Evolutionary conservation across 73 alveolate species (phyloP).

Genomic region (Paraurostyla sp.): DNA sequence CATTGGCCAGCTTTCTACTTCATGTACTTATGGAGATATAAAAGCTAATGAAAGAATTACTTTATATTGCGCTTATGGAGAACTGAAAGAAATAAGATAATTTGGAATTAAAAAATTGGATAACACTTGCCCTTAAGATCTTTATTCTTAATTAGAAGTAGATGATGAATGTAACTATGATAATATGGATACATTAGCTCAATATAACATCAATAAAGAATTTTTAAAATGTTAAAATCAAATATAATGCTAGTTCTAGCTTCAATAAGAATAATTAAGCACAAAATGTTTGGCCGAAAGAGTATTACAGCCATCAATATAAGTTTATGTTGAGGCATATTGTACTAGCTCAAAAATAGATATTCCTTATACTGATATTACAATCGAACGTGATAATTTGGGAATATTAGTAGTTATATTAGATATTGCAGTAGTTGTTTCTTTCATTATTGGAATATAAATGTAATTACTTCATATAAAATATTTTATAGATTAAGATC

Average conservation of each 20-base stretch:
- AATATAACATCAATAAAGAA: neutral
- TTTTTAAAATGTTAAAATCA: neutral
- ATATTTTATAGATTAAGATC: neutral
- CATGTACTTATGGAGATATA: conserved; percentile 35
- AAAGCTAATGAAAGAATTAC: neutral
- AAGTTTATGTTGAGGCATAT: neutral
- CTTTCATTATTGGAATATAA: neutral
- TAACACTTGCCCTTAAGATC: conserved; percentile 16
- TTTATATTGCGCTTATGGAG: conserved; percentile 45
- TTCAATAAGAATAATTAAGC: neutral
- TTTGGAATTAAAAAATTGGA: neutral
- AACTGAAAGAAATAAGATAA: neutral
- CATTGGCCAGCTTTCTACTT: conserved; percentile 30
- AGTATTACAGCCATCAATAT: neutral
- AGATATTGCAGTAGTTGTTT: conserved; percentile 1
- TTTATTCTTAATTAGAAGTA: neutral
- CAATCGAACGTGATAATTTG: neutral
- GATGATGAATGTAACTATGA: conserved; percentile 1
- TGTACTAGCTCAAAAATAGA: neutral
- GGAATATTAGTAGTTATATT: conserved; percentile 9
- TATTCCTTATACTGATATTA: conserved; percentile 7
- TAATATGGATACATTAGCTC: neutral
- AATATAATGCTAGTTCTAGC: neutral
- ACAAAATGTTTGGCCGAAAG: neutral
- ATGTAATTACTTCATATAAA: neutral